phyloP scores from a whole-genome alignment of 169 alveolate species.

The Cryptosporidium sp. region DNA sequence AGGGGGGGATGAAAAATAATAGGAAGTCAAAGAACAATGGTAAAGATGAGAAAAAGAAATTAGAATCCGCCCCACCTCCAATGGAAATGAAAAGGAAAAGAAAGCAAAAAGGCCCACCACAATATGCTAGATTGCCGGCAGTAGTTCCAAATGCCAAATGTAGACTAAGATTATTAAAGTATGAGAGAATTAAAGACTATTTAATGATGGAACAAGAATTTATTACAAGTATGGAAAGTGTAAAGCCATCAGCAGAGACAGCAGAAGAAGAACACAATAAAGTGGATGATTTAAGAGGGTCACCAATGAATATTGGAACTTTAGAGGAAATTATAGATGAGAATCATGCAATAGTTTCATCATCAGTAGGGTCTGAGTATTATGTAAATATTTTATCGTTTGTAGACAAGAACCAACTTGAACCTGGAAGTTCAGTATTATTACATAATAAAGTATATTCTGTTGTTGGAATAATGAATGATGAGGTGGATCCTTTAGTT shows the following conservation, averaged over 20 bases:
- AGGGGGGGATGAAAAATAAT: conserved; percentile 32
- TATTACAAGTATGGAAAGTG: conserved; percentile 87
- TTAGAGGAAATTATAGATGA: conserved; percentile 98
- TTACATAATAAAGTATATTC: conserved; percentile 93
- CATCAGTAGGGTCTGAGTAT: conserved; percentile 98
- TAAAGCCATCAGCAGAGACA: conserved; percentile 88
- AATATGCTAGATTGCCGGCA: conserved; percentile 89
- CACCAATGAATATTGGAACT: conserved; percentile 97
- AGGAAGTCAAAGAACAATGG: conserved; percentile 72
- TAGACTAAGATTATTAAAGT: conserved; percentile 91
- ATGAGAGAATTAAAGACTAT: conserved; percentile 95
- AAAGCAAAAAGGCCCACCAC: conserved; percentile 88
- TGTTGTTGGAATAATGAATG: conserved; percentile 97
- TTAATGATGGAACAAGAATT: conserved; percentile 96
- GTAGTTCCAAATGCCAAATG: conserved; percentile 95
- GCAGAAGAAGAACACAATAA: conserved; percentile 88
- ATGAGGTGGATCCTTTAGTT: conserved; percentile 98
- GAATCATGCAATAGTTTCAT: conserved; percentile 98
- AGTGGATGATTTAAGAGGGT: conserved; percentile 97
- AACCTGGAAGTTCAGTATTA: conserved; percentile 98
- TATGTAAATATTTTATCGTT: conserved; percentile 97
- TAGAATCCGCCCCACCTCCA: conserved; percentile 83
- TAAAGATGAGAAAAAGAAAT: conserved; percentile 79
- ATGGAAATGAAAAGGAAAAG: conserved; percentile 86
- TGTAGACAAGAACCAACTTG: conserved; percentile 98